Evolutionary conservation across 1,139 yeast species (phyloP), one percentile per base, ranked within the genome.

Genomic region (Scheffersomyces lignicola): DNA sequence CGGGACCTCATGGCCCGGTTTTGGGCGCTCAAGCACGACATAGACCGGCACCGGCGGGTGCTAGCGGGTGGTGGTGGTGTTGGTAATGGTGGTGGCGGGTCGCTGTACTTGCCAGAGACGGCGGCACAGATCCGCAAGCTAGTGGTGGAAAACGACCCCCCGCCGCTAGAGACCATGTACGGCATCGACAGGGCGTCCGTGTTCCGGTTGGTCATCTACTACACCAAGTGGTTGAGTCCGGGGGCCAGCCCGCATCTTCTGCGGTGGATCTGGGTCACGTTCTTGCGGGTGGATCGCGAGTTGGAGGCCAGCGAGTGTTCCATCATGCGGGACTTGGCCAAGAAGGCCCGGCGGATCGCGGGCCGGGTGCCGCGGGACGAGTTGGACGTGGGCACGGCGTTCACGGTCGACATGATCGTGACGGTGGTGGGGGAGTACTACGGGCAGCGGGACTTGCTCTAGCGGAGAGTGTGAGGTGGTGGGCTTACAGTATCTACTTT

Each of bases 141-240:
- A 23, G 53, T 68, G 6, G 46, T 61, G 29, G 53, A 56, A 18
- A 42, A 39, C 22, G 47, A 45, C 1, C 69, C 73, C 4, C 69
- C 70, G 0, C 39, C 56, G 1, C 46, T 59, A 2, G 48, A 44
- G 3, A 52, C 60, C 37, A 41, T 43, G 32, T 31, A 35, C 5
- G 30, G 34, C 7, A 39, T 69, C 6, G 65, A 63, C 29, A 68
- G 69, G 32, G 48, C 60, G 6, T 58, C 64, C 1, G 51, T 57
- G 11, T 58, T 69, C 41, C 64, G 60, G 41, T 53, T 69, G 16
- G 41, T 70, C 17, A 59, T 63, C 1, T 59, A 63, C 37, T 52
- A 52, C 32, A 65, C 73, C 18, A 57, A 60, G 34, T 68, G 75
- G 74, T 52, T 70, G 24, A 65, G 64, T 47, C 44, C 52, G 5